Conservation (phyloP, 345 rosid species). For the Citropsis articulata region DNA sequence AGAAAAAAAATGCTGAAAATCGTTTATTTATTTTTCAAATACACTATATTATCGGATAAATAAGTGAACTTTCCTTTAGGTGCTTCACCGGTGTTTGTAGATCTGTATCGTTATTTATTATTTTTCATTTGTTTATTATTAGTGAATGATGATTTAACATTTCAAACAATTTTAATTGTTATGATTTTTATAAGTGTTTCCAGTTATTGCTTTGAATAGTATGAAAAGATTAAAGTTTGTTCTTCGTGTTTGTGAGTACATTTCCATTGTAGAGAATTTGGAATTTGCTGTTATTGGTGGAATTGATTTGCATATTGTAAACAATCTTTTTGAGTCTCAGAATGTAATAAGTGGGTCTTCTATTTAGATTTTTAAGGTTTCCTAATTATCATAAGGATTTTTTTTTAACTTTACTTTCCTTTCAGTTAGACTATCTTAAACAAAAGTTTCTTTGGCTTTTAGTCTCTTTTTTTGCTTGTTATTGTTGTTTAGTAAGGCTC, state of each 20-base stretch:
- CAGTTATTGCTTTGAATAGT: background rate
- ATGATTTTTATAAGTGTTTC: background rate
- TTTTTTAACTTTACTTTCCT: background rate
- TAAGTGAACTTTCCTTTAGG: conserved; percentile 1
- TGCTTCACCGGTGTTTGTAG: background rate
- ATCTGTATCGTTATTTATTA: background rate
- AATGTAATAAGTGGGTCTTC: background rate
- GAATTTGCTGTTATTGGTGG: background rate
- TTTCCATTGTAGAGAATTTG: background rate
- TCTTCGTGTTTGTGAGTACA: too few species aligned
- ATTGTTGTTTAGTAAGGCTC: background rate
- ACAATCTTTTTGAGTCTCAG: background rate
- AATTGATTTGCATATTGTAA: background rate
- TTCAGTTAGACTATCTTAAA: background rate
- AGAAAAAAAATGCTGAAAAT: background rate
- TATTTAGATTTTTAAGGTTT: background rate
- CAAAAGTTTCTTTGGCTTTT: background rate
- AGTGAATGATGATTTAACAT: background rate
- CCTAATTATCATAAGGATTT: background rate
- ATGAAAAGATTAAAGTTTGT: background rate
- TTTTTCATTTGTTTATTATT: background rate
- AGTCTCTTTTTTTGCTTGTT: background rate
- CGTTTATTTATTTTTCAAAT: background rate
- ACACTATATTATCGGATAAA: background rate
- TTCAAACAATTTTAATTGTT: background rate